phyloP scores from a whole-genome alignment of 2,329 filamentous ascomycete genomes.

The Alternaria dauci region DNA sequence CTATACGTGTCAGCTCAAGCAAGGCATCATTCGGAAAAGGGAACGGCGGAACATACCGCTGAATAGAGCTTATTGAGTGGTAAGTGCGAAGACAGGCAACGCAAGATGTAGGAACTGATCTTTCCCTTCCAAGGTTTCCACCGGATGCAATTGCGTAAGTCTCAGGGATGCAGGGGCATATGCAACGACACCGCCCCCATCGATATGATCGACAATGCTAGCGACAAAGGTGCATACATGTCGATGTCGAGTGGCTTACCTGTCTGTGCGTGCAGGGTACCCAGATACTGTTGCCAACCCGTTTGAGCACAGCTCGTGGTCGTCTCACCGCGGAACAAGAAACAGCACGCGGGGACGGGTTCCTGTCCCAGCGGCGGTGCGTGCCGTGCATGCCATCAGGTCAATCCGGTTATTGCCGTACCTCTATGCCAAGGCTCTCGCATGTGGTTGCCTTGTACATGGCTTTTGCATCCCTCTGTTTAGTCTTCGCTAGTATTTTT shows the following conservation, averaged over 20 bases:
- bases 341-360: slow-evolving; percentile 25
- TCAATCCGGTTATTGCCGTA: slow-evolving; percentile 3
- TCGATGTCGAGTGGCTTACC: slow-evolving; percentile 8
- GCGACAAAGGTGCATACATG: slow-evolving; percentile 7
- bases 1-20: neutral
- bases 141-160: slow-evolving; percentile 4
- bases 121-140: neutral
- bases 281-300: neutral
- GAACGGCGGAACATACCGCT: neutral
- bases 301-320: slow-evolving; percentile 5
- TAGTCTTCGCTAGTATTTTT: neutral
- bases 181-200: slow-evolving; percentile 9
- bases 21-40: neutral
- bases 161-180: slow-evolving; percentile 10
- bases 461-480: neutral
- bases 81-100: neutral
- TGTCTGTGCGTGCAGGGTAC: slow-evolving; percentile 4
- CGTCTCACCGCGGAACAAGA: slow-evolving; percentile 10
- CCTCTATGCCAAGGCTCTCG: slow-evolving; percentile 10
- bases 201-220: slow-evolving; percentile 19
- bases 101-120: neutral
- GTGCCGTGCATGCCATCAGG: slow-evolving; percentile 13
- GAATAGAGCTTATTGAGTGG: neutral
- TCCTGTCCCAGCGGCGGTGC: slow-evolving; percentile 19
- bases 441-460: neutral